Conservation (phyloP, 2,329 filamentous ascomycete species). For the Cladosporium sp. region DNA sequence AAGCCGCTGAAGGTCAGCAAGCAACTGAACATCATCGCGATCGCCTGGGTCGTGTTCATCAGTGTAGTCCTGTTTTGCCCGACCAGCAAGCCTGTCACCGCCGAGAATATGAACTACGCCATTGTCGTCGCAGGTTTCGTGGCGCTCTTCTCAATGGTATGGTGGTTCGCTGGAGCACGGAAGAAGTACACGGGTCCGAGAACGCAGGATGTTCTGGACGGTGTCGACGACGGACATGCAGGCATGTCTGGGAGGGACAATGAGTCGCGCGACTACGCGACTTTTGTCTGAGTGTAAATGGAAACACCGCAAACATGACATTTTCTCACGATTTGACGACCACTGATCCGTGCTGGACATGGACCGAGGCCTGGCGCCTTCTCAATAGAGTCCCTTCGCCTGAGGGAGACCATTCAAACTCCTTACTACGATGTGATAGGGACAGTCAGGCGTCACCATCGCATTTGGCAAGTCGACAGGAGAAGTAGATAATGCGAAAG, state of each 20-base stretch:
- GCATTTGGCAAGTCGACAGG: too few species aligned
- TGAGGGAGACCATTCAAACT: too few species aligned
- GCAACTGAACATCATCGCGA: constrained; percentile 44
- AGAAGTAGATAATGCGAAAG: too few species aligned
- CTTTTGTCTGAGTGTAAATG: not conserved
- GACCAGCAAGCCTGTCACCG: constrained; percentile 41
- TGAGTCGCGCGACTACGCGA: constrained; percentile 1
- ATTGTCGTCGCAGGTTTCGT: constrained; percentile 45
- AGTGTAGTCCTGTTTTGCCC: constrained; percentile 51
- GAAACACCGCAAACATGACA: not conserved
- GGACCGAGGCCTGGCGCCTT: not conserved
- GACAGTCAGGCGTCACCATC: too few species aligned
- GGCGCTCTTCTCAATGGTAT: constrained; percentile 37
- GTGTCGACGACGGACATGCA: constrained; percentile 9
- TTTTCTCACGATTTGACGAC: constrained; percentile 5
- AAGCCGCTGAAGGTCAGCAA: constrained; percentile 33
- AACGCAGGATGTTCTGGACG: constrained; percentile 38
- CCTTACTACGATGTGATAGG: too few species aligned
- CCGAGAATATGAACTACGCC: constrained; percentile 52
- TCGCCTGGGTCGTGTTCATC: constrained; percentile 49
- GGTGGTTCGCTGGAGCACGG: constrained; percentile 43
- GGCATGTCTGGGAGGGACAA: constrained; percentile 11
- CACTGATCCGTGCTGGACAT: not conserved
- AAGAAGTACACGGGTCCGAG: constrained; percentile 53
- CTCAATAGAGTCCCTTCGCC: not conserved